Evolutionary conservation across 495 filamentous ascomycete species (phyloP).

Genomic region (Penicillium paxilli): DNA sequence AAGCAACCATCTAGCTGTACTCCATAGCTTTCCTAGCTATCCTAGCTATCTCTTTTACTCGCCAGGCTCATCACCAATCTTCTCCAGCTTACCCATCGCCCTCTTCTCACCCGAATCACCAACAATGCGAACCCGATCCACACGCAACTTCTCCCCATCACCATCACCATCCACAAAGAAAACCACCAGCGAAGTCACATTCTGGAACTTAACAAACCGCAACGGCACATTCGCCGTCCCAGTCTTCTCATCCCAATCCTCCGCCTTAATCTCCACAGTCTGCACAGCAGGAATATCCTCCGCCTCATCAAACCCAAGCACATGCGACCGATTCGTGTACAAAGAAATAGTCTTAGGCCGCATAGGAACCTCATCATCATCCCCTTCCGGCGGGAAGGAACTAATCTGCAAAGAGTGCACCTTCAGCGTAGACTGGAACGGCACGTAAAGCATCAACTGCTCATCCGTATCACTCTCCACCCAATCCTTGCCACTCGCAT

Average conservation of each 20-base stretch:
- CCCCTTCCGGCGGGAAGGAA: slow-evolving; percentile 67
- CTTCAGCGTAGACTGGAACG: slow-evolving; percentile 87
- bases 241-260: slow-evolving; percentile 83
- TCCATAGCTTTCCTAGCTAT: slow-evolving; percentile 8
- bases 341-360: slow-evolving; percentile 82
- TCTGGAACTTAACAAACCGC: slow-evolving; percentile 97
- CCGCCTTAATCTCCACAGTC: slow-evolving; percentile 64
- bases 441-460: slow-evolving; percentile 91
- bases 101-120: slow-evolving; percentile 93
- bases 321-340: slow-evolving; percentile 82
- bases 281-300: slow-evolving; percentile 82
- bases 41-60: slow-evolving; percentile 40
- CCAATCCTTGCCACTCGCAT: slow-evolving; percentile 63
- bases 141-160: slow-evolving; percentile 77
- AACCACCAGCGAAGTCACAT: slow-evolving; percentile 77
- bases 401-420: slow-evolving; percentile 90
- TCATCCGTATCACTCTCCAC: slow-evolving; percentile 99
- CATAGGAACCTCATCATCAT: slow-evolving; percentile 75
- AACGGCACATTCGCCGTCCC: slow-evolving; percentile 81
- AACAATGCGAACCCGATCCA: slow-evolving; percentile 83
- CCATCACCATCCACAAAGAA: slow-evolving; percentile 91
- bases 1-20: background rate
- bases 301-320: slow-evolving; percentile 93
- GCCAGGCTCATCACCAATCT: slow-evolving; percentile 78
- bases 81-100: slow-evolving; percentile 91